Base-by-base conservation (phyloP, 192 early-diverging fungal genomes). In the Podila clonocystis region DNA sequence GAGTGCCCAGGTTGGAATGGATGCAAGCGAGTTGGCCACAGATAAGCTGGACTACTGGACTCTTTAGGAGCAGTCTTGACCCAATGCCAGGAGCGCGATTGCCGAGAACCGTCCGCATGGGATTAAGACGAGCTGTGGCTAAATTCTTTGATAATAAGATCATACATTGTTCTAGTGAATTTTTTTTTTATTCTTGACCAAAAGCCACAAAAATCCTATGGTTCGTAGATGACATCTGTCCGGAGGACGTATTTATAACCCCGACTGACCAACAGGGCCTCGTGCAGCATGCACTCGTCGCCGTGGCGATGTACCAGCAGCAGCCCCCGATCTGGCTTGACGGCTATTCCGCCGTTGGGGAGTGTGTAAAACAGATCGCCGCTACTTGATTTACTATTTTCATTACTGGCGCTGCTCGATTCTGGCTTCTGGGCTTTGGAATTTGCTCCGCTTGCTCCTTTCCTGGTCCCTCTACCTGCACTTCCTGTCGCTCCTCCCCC, bases 261-360 rank as follows among this genome's bases (percentile, higher is more conserved):
- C 48, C 84, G 76, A 36, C 75, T 74, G 7, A 91, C 84, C 52
- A 84, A 85, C 50, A 84, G 69, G 0, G 82, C 88, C 38, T 91
- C 90, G 78, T 91, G 90, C 67, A 88, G 80, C 48, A 91, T 83
- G 63, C 90, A 91, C 64, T 88, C 86, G 6, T 87, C 88, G 2
- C 90, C 90, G 65, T 91, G 90, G 62, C 86, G 85, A 76, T 91
- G 90, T 11, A 91, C 77, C 65, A 91, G 82, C 30, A 88, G 75
- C 62, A 88, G 67, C 9, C 90, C 90, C 3, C 74, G 62, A n/a
- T 86, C 85, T 9, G 90, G 90, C 28, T 84, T 87, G 33, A 91
- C 82, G 22, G 84, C 82, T 13, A 87, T 85, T 2, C 84, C 85
- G 15, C 75, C 77, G 70, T 85, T 89, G n/a, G 83, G 82, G 11